Conservation (phyloP, 1,284 basidiomycete genomes). For the Heimioporus retisporus region DNA sequence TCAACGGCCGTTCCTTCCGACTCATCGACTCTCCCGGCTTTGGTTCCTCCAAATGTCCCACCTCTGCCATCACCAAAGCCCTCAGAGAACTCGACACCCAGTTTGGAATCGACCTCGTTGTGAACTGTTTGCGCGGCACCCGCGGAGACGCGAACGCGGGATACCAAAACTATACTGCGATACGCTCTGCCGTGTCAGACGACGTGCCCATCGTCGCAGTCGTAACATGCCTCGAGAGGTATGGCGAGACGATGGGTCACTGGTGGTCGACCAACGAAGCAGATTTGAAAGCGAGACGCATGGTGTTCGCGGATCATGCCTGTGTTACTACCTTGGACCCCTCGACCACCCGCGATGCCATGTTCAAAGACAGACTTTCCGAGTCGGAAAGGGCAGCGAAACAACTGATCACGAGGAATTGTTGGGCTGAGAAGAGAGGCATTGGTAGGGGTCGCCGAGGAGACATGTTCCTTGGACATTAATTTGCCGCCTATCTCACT, state of each 20-base stretch:
- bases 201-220: slow-evolving; percentile 44
- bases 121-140: slow-evolving; percentile 39
- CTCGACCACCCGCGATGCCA: slow-evolving; percentile 22
- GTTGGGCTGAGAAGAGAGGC: slow-evolving; percentile 39
- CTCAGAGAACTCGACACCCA: slow-evolving; percentile 41
- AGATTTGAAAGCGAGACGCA: slow-evolving; percentile 36
- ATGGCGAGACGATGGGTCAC: slow-evolving; percentile 37
- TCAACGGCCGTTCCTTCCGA: slow-evolving; percentile 40
- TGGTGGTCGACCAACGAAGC: slow-evolving; percentile 44
- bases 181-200: slow-evolving; percentile 41
- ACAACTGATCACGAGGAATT: slow-evolving; percentile 38
- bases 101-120: slow-evolving; percentile 38
- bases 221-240: slow-evolving; percentile 41
- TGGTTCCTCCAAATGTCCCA: slow-evolving; percentile 41
- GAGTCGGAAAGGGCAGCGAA: slow-evolving; percentile 34
- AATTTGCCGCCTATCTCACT: slow-evolving; percentile 28
- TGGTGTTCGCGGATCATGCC: slow-evolving; percentile 40
- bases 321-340: slow-evolving; percentile 41
- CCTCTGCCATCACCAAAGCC: slow-evolving; percentile 35
- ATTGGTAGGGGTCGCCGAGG: slow-evolving; percentile 33
- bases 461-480: slow-evolving; percentile 40
- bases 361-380: slow-evolving; percentile 35
- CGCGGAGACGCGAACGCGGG: slow-evolving; percentile 42
- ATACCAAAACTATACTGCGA: slow-evolving; percentile 38
- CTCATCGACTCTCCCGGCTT: slow-evolving; percentile 44